These are phyloP conservation scores for Prunus mume DNA, from an alignment of 306 rosid genomes.

Conservation along the genomic window DNA sequence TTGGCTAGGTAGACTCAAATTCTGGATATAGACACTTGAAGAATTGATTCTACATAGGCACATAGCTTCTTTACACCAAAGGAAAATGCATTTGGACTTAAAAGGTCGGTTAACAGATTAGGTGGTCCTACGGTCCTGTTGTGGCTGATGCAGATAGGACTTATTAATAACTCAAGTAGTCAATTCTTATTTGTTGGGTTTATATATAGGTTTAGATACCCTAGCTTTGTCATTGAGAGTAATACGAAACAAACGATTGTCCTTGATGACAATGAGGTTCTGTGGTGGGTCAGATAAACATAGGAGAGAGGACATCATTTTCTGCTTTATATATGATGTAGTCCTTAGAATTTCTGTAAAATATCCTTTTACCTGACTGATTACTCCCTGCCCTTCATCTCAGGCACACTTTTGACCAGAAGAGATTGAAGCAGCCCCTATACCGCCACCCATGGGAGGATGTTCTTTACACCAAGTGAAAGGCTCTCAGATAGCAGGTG, in stretches of 20 bases:
- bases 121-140: constrained; percentile 27
- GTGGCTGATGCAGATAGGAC: constrained; percentile 14
- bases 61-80: constrained; percentile 20
- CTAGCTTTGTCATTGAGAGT: constrained; percentile 5
- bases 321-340: constrained; percentile 5
- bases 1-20: constrained; percentile 23
- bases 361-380: constrained; percentile 13
- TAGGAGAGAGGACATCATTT: background rate
- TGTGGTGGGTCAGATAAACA: constrained; percentile 2
- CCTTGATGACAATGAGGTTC: background rate
- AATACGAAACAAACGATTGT: background rate
- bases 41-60: constrained; percentile 15
- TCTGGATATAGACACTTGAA: constrained; percentile 10
- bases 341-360: background rate
- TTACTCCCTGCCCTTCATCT: constrained; percentile 20
- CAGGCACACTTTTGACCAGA: constrained; percentile 98
- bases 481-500: constrained; percentile 15
- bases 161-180: constrained; percentile 4
- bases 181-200: constrained; percentile 1
- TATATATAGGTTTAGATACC: background rate
- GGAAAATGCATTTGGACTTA: constrained; percentile 11
- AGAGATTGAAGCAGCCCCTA: constrained; percentile 97
- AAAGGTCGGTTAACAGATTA: constrained; percentile 9
- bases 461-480: constrained; percentile 95
- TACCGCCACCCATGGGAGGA: constrained; percentile 99